Conservation (phyloP, 768 basidiomycete species). For the Rhodotorula toruloides region DNA sequence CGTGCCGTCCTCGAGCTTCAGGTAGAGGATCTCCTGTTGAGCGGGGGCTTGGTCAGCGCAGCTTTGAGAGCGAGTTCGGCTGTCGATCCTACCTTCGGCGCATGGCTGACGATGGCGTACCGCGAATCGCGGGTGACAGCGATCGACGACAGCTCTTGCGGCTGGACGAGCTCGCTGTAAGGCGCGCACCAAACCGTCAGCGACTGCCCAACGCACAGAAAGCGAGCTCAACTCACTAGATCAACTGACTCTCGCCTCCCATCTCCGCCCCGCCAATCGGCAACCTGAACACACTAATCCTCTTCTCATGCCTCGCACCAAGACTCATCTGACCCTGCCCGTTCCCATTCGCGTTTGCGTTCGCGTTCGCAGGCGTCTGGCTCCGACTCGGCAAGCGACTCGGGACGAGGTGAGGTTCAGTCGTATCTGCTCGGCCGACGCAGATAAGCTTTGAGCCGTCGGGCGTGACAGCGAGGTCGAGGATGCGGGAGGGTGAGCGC, state of each 20-base stretch:
- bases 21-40: conserved; percentile 79
- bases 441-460: conserved; percentile 77
- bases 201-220: background rate
- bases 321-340: conserved; percentile 8
- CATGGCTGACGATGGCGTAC: conserved; percentile 77
- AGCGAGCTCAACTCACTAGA: conserved; percentile 55
- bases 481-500: conserved; percentile 68
- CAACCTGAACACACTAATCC: conserved; percentile 72
- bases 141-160: conserved; percentile 58
- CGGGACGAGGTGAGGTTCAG: conserved; percentile 38
- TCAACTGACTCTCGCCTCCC: conserved; percentile 54
- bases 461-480: conserved; percentile 79
- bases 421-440: conserved; percentile 54
- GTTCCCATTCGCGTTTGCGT: background rate
- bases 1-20: conserved; percentile 65
- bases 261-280: conserved; percentile 45
- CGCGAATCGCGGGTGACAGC: conserved; percentile 62
- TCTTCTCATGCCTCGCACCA: conserved; percentile 45
- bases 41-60: background rate
- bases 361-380: conserved; percentile 19
- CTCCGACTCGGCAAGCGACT: conserved; percentile 8
- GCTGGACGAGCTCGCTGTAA: conserved; percentile 33
- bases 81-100: conserved; percentile 83
- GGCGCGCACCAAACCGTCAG: background rate
- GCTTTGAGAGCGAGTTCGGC: too few species aligned